These are phyloP conservation scores for Penicillium freii DNA, from an alignment of 2,329 filamentous ascomycete species.

Conservation along the genomic window DNA sequence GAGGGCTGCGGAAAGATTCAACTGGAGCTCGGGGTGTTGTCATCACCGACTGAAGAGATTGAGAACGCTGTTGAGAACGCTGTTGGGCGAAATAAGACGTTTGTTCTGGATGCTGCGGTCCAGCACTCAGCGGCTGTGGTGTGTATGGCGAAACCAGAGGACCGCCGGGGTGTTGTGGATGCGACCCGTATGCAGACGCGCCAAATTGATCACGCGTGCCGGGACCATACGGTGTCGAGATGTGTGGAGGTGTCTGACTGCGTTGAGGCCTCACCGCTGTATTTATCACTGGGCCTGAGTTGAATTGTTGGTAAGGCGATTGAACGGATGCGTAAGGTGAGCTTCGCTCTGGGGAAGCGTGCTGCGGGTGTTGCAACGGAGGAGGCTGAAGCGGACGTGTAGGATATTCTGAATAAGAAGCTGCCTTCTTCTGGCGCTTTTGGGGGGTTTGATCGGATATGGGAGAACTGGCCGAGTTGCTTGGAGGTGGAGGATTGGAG, in stretches of 20 bases:
- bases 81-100: slow-evolving; percentile 40
- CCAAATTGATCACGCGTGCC: slow-evolving; percentile 38
- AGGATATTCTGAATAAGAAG: slow-evolving; percentile 30
- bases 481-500: slow-evolving; percentile 31
- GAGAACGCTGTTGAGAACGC: slow-evolving; percentile 38
- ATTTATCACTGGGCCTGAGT: slow-evolving; percentile 33
- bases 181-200: slow-evolving; percentile 30
- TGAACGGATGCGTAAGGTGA: slow-evolving; percentile 40
- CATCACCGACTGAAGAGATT: slow-evolving; percentile 41
- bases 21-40: slow-evolving; percentile 35
- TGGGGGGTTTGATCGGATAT: slow-evolving; percentile 28
- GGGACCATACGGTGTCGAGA: slow-evolving; percentile 32
- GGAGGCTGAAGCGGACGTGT: slow-evolving; percentile 41
- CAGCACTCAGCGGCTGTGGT: slow-evolving; percentile 37
- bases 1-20: slow-evolving; percentile 37
- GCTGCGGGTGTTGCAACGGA: slow-evolving; percentile 45
- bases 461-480: slow-evolving; percentile 29
- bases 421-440: slow-evolving; percentile 26
- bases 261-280: slow-evolving; percentile 31
- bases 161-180: slow-evolving; percentile 28
- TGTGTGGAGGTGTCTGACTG: slow-evolving; percentile 35
- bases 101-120: slow-evolving; percentile 31
- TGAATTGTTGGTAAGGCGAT: slow-evolving; percentile 43
- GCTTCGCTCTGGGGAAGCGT: slow-evolving; percentile 45
- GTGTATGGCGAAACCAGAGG: slow-evolving; percentile 42